Conservation (phyloP, 2,329 filamentous ascomycete genomes). For the Fusarium multiceps region DNA sequence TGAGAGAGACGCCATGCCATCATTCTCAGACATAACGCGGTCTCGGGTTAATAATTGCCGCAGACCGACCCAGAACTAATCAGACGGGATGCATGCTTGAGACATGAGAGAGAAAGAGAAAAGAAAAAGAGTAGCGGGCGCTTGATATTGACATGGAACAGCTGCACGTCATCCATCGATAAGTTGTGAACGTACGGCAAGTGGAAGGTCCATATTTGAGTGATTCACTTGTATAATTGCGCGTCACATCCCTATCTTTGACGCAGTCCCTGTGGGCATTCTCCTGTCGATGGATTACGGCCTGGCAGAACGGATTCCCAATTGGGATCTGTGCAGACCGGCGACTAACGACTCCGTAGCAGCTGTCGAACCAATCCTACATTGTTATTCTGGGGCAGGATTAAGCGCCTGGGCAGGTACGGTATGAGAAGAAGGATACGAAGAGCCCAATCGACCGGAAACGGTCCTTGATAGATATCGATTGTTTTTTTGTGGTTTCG, state of each 20-base stretch:
- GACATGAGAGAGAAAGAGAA: constrained; percentile 12
- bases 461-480: constrained; percentile 22
- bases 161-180: constrained; percentile 36
- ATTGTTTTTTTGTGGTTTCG: constrained; percentile 16
- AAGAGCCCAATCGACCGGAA: constrained; percentile 27
- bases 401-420: constrained; percentile 41
- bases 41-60: constrained; percentile 34
- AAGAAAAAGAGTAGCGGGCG: constrained; percentile 16
- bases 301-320: constrained; percentile 33
- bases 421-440: constrained; percentile 1
- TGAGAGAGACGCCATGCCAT: constrained; percentile 32
- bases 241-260: constrained; percentile 18
- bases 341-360: constrained; percentile 33
- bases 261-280: constrained; percentile 26
- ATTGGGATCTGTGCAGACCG: constrained; percentile 44
- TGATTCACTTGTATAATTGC: constrained; percentile 21
- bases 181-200: constrained; percentile 16
- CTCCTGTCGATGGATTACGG: constrained; percentile 1
- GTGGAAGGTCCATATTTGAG: constrained; percentile 30
- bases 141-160: constrained; percentile 31
- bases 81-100: not conserved
- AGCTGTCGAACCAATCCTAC: constrained; percentile 42
- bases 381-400: constrained; percentile 37
- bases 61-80: constrained; percentile 18
- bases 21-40: constrained; percentile 16